Percentiles rank a stretch among this genome's conserved stretches.
These are phyloP conservation scores for Coemansia javaensis DNA, from an alignment of 192 early-diverging fungal genomes.

Conservation along the genomic window DNA sequence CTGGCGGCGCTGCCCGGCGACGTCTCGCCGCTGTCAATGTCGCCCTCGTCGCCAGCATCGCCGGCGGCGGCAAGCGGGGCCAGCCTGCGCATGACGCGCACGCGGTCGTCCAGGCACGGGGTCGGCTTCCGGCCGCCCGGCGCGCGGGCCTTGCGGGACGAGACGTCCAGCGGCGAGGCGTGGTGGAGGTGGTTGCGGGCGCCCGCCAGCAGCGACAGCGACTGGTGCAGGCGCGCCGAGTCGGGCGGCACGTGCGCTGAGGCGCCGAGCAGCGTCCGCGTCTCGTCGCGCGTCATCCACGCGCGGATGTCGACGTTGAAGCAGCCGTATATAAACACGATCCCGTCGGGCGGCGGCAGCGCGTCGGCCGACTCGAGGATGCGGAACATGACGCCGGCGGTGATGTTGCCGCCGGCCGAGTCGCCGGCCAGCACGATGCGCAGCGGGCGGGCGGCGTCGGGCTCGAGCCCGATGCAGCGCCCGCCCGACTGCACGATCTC, in stretches of 20 bases:
- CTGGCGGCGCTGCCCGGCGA: too few species aligned
- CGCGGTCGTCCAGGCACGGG: conserved; percentile 25
- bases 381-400: conserved; percentile 70
- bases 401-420: conserved; percentile 93
- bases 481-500: conserved; percentile 72
- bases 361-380: conserved; percentile 59
- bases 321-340: conserved; percentile 87
- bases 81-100: conserved; percentile 14
- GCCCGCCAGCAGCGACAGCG: conserved; percentile 42
- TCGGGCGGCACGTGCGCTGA: not conserved
- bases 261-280: conserved; percentile 22
- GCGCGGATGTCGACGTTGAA: conserved; percentile 87
- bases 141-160: conserved; percentile 15
- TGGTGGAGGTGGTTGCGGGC: conserved; percentile 66
- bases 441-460: conserved; percentile 50
- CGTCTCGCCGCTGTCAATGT: not conserved
- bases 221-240: not conserved
- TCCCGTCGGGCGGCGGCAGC: conserved; percentile 64
- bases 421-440: conserved; percentile 81
- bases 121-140: conserved; percentile 6
- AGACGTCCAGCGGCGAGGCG: conserved; percentile 58
- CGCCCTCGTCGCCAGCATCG: not conserved
- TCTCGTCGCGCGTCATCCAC: conserved; percentile 72
- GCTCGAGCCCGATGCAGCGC: conserved; percentile 67
- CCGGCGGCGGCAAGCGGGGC: conserved; percentile 1